Percentiles rank a stretch among this genome's conserved stretches.
phyloP scores from a whole-genome alignment of 129 eudicot genomes.

The Cynara cardunculus region DNA sequence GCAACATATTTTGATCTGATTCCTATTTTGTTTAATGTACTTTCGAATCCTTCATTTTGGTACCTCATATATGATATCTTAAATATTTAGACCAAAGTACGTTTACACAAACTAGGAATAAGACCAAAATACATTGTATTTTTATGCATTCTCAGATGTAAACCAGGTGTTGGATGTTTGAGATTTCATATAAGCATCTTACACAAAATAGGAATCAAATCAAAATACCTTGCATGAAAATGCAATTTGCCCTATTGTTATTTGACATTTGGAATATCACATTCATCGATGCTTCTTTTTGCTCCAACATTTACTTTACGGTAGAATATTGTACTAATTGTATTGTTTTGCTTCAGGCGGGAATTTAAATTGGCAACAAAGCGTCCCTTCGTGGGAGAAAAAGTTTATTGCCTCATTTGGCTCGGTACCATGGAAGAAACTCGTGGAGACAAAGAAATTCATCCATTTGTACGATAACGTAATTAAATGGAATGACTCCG shows the following conservation, averaged over 20 bases:
- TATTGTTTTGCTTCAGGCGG: conserved; percentile 34
- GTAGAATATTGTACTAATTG: background rate
- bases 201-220: background rate
- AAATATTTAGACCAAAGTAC: background rate
- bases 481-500: conserved; percentile 71
- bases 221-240: background rate
- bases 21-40: background rate
- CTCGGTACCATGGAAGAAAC: conserved; percentile 52
- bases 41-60: background rate
- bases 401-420: conserved; percentile 56
- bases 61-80: background rate
- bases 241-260: background rate
- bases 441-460: conserved; percentile 51
- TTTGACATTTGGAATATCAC: background rate
- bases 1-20: background rate
- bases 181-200: background rate
- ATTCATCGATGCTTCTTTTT: background rate
- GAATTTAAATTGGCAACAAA: conserved; percentile 42
- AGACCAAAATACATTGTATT: background rate
- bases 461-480: conserved; percentile 53
- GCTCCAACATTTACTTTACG: background rate
- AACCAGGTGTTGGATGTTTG: background rate
- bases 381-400: conserved; percentile 70
- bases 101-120: background rate
- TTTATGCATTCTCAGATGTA: background rate